phyloP scores from a whole-genome alignment of 2,329 filamentous ascomycete genomes.

The Fusarium brevicatenulatum region DNA sequence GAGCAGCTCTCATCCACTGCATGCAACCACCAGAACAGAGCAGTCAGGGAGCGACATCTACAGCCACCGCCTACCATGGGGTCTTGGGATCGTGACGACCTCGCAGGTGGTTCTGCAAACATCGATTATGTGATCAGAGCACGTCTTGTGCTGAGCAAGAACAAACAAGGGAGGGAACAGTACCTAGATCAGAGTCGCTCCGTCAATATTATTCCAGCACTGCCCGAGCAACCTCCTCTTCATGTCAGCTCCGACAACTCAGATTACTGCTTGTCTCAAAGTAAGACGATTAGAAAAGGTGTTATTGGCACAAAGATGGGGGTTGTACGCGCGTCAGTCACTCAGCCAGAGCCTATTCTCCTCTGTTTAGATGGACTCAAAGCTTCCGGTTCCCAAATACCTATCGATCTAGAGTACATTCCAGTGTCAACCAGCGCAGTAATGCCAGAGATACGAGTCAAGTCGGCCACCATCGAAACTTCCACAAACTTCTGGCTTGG shows the following conservation, averaged over 20 bases:
- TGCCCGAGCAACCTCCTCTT: background rate
- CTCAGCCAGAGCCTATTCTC: background rate
- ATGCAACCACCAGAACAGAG: background rate
- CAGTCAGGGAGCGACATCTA: background rate
- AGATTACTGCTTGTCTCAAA: background rate
- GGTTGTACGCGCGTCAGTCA: background rate
- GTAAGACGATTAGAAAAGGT: background rate
- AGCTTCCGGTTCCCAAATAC: background rate
- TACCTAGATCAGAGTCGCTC: background rate
- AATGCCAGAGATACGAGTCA: background rate
- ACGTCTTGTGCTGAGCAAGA: background rate
- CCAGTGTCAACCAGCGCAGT: rapidly evolving
- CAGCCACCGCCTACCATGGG: background rate
- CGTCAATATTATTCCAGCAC: background rate
- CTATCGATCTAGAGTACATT: background rate
- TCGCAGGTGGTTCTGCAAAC: background rate
- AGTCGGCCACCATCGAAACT: background rate
- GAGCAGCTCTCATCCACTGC: background rate
- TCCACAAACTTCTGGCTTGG: constrained; percentile 1
- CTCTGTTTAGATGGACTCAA: background rate
- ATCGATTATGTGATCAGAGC: background rate
- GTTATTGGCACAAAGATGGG: background rate
- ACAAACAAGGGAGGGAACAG: background rate
- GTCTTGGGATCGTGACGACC: background rate
- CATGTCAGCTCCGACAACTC: background rate